Evolutionary conservation across 2,329 filamentous ascomycete species (phyloP).

Genomic region (Escovopsis weberi): DNA sequence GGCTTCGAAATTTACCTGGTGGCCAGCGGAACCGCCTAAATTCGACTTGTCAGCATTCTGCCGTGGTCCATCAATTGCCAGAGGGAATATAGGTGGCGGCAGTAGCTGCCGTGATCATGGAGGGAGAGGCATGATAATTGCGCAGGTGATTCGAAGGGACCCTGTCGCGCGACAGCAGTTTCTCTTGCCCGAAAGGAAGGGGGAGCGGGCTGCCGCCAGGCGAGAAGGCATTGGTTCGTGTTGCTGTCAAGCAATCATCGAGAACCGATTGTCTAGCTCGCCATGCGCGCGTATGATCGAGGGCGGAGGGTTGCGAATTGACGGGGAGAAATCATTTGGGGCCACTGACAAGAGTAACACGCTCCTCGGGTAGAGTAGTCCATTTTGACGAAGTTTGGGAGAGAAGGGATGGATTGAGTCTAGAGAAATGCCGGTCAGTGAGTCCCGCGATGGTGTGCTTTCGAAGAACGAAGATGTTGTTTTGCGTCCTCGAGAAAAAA

Average conservation of each 20-base stretch:
- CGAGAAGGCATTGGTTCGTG: neutral
- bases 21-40: slow-evolving; percentile 55
- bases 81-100: neutral
- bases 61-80: neutral
- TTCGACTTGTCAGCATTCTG: slow-evolving; percentile 10
- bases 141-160: neutral
- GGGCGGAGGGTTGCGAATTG: slow-evolving; percentile 1
- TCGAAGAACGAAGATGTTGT: too few species aligned
- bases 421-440: too few species aligned
- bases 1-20: slow-evolving; percentile 48
- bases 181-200: too few species aligned
- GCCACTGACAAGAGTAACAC: slow-evolving; percentile 37
- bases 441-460: too few species aligned
- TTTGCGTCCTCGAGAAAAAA: too few species aligned
- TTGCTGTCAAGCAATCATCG: neutral
- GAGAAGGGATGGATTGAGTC: too few species aligned
- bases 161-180: neutral
- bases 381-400: slow-evolving; percentile 18
- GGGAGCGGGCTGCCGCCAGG: too few species aligned
- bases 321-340: slow-evolving; percentile 1
- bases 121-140: neutral
- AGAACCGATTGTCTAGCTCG: neutral
- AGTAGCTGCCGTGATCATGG: neutral
- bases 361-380: slow-evolving; percentile 28
- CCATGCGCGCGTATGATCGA: too few species aligned